Evolutionary conservation across 345 rosid genomes (phyloP).

Genomic region (thale cress (Arabidopsis thaliana)): TAIR10.1 NC_003074.8:5043001-5043500

Average conservation of each 20-base stretch:
- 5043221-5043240: slow-evolving; percentile 44
- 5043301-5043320: slow-evolving; percentile 34
- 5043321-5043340: slow-evolving; percentile 47
- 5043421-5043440: slow-evolving; percentile 47
- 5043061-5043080: slow-evolving; percentile 51
- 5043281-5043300: slow-evolving; percentile 44
- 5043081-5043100: slow-evolving; percentile 59
- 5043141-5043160: slow-evolving; percentile 67
- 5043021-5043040: slow-evolving; percentile 71
- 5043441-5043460: slow-evolving; percentile 48
- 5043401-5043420: slow-evolving; percentile 47
- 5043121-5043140: slow-evolving; percentile 63
- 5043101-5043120: slow-evolving; percentile 52
- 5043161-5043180: slow-evolving; percentile 56
- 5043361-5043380: slow-evolving; percentile 71
- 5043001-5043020: slow-evolving; percentile 58
- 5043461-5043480: slow-evolving; percentile 44
- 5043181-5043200: slow-evolving; percentile 47
- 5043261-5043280: slow-evolving; percentile 35
- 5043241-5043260: slow-evolving; percentile 46
- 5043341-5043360: slow-evolving; percentile 60
- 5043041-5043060: slow-evolving; percentile 54
- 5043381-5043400: slow-evolving; percentile 55
- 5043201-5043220: slow-evolving; percentile 43
- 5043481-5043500: slow-evolving; percentile 26